Evolutionary conservation across 345 rosid species (phyloP).

Genomic region (Linum trigynum): DNA sequence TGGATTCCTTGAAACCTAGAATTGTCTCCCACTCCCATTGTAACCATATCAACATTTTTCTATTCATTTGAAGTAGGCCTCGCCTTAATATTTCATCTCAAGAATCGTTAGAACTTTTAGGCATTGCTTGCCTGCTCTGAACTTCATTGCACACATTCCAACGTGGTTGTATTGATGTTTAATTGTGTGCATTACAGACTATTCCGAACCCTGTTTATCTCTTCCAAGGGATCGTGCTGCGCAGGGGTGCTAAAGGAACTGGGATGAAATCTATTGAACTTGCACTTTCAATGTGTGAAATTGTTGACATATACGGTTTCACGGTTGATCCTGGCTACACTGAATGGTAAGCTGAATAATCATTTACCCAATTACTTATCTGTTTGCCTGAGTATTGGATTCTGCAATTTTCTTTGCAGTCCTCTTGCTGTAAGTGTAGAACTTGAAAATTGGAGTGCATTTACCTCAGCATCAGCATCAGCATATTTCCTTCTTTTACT

Average conservation of each 20-base stretch:
- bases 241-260: constrained; percentile 98
- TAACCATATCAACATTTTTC: neutral
- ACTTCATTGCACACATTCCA: constrained; percentile 2
- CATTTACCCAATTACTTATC: neutral
- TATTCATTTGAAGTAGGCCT: neutral
- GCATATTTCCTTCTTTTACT: neutral
- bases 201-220: constrained; percentile 97
- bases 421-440: neutral
- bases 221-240: constrained; percentile 89
- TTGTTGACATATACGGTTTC: constrained; percentile 89
- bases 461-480: neutral
- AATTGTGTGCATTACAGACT: constrained; percentile 35
- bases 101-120: neutral
- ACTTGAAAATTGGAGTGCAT: neutral
- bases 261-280: constrained; percentile 94
- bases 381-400: neutral
- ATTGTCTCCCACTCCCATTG: neutral
- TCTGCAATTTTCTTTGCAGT: no score
- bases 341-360: constrained; percentile 52
- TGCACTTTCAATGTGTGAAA: constrained; percentile 92
- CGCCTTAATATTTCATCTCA: no score
- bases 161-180: constrained; percentile 3
- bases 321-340: constrained; percentile 98
- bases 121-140: neutral
- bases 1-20: neutral